These are phyloP conservation scores for Ophiostoma ulmi DNA, from an alignment of 2,329 filamentous ascomycete genomes.

Conservation along the genomic window DNA sequence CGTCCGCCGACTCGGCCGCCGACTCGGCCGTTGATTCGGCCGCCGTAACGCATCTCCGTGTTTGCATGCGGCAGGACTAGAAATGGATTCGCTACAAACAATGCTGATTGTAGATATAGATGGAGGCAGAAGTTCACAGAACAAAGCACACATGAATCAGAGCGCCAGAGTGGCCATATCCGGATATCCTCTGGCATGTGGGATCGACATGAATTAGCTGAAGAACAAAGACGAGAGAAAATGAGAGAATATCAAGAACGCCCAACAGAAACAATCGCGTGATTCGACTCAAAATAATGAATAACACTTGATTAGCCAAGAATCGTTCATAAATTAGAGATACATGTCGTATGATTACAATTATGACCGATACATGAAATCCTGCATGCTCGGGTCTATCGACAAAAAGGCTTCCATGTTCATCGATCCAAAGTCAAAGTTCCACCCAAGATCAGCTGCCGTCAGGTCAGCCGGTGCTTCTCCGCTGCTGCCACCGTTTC, in stretches of 20 bases:
- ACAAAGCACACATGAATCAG: background rate
- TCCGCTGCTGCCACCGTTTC: background rate
- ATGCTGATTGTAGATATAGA: no score
- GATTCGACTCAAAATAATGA: background rate
- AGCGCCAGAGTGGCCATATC: background rate
- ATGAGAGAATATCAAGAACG: background rate
- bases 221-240: background rate
- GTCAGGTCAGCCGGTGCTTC: constrained; percentile 25
- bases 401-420: constrained; percentile 28
- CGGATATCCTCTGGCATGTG: background rate
- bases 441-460: constrained; percentile 26
- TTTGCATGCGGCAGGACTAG: background rate
- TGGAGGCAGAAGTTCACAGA: background rate
- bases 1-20: background rate
- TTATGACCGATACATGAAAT: constrained; percentile 20
- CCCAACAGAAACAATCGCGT: background rate
- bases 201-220: background rate
- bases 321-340: background rate
- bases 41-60: background rate
- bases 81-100: no score
- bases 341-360: background rate
- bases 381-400: constrained; percentile 25
- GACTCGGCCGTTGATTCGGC: background rate
- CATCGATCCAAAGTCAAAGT: constrained; percentile 28
- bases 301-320: background rate